These are phyloP conservation scores for Daedalea quercina DNA, from an alignment of 768 basidiomycete genomes.

Conservation along the genomic window DNA sequence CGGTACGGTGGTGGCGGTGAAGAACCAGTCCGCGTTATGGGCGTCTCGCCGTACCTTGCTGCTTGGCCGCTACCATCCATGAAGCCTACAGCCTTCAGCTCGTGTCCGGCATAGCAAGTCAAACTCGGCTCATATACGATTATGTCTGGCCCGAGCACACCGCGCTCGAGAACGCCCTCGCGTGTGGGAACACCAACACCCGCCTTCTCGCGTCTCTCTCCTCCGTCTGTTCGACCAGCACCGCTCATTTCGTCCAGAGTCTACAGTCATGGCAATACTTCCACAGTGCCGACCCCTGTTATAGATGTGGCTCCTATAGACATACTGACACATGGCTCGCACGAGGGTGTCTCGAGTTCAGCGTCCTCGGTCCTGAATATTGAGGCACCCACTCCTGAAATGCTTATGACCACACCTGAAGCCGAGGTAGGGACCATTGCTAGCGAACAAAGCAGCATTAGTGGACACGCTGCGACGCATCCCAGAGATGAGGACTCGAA, in stretches of 20 bases:
- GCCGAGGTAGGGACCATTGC: slow-evolving; percentile 50
- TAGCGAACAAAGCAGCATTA: slow-evolving; percentile 45
- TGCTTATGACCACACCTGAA: slow-evolving; percentile 66
- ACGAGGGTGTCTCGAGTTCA: slow-evolving; percentile 25
- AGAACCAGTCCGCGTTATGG: not conserved
- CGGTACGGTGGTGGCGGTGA: not conserved
- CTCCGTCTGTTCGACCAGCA: slow-evolving; percentile 44
- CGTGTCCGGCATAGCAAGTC: not conserved
- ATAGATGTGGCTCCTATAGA: slow-evolving; percentile 8
- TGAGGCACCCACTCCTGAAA: slow-evolving; percentile 44
- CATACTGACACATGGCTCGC: slow-evolving; percentile 1
- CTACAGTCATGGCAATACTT: slow-evolving; percentile 39
- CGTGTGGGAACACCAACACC: slow-evolving; percentile 29
- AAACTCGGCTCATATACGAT: too few species aligned
- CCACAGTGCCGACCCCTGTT: slow-evolving; percentile 17
- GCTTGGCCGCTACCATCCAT: slow-evolving; percentile 1
- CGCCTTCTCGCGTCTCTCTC: slow-evolving; percentile 47
- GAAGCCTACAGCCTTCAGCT: not conserved
- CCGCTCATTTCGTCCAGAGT: slow-evolving; percentile 53
- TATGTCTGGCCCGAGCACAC: slow-evolving; percentile 17
- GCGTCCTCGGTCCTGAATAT: slow-evolving; percentile 67
- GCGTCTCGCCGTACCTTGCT: not conserved
- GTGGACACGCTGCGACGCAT: slow-evolving; percentile 35
- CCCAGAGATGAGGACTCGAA: slow-evolving; percentile 51
- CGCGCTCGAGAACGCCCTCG: slow-evolving; percentile 27